Conservation (phyloP, 2,329 filamentous ascomycete species). For the Xylariales sp. region DNA sequence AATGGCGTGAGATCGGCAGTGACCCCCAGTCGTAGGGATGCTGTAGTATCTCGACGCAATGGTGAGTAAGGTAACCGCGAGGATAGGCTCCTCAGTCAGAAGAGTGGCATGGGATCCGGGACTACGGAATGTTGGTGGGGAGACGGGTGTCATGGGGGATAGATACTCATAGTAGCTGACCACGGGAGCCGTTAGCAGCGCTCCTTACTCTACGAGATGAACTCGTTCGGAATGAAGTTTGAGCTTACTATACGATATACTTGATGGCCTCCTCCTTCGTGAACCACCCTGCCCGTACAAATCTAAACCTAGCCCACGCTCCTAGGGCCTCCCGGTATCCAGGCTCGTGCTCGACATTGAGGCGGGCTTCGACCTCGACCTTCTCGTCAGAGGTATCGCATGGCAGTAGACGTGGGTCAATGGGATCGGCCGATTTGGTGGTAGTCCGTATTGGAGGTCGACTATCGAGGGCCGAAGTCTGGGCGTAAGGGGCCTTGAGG, state of each 20-base stretch:
- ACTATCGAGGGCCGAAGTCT: slow-evolving; percentile 39
- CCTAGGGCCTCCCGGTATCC: slow-evolving; percentile 77
- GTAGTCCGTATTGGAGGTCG: slow-evolving; percentile 41
- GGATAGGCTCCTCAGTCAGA: slow-evolving; percentile 89
- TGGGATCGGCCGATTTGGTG: slow-evolving; percentile 48
- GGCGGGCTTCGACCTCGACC: slow-evolving; percentile 57
- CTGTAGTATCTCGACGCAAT: slow-evolving; percentile 89
- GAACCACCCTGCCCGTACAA: slow-evolving; percentile 97
- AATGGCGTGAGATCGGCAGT: slow-evolving; percentile 88
- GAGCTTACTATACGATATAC: slow-evolving; percentile 87
- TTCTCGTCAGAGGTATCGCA: slow-evolving; percentile 42
- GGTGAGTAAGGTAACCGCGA: slow-evolving; percentile 90
- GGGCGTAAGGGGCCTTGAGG: slow-evolving; percentile 42
- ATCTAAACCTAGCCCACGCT: slow-evolving; percentile 92
- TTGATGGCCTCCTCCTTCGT: slow-evolving; percentile 91
- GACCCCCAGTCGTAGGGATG: slow-evolving; percentile 81
- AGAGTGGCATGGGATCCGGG: slow-evolving; percentile 83
- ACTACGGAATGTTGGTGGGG: slow-evolving; percentile 87
- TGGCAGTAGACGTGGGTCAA: slow-evolving; percentile 49
- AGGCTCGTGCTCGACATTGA: slow-evolving; percentile 60
- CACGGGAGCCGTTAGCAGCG: slow-evolving; percentile 25
- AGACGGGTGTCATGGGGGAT: slow-evolving; percentile 92
- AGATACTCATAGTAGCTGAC: slow-evolving; percentile 87
- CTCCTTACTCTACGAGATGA: background rate
- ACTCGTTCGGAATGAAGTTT: background rate